A percentile compares a stretch with the other conserved stretches of the same genome.
These are phyloP conservation scores for Anethum foeniculum DNA, from an alignment of 140 eudicot species.

Conservation along the genomic window DNA sequence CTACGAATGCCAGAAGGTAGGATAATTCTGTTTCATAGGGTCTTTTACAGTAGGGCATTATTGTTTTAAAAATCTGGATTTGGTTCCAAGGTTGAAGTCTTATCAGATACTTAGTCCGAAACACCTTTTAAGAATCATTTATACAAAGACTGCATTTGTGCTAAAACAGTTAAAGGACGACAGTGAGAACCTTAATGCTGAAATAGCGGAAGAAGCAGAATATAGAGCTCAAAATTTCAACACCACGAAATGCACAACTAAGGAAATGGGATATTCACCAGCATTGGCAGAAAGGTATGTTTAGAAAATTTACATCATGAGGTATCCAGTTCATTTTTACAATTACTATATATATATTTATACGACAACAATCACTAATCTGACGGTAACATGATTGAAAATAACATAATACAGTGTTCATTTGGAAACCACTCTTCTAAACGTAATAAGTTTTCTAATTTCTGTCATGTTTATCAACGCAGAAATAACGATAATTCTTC, in stretches of 20 bases:
- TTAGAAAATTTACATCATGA: not conserved
- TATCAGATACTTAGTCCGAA: not conserved
- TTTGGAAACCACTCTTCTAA: not conserved
- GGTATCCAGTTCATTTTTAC: not conserved
- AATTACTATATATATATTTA: not conserved
- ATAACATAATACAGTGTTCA: not conserved
- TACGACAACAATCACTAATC: not conserved
- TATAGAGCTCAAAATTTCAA: not conserved
- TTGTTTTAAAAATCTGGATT: not conserved
- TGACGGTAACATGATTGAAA: not conserved
- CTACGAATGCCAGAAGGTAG: conserved; percentile 17
- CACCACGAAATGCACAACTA: not conserved
- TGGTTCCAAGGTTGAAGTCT: not conserved
- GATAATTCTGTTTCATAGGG: not conserved
- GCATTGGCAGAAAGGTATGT: not conserved
- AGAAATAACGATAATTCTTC: conserved; percentile 19
- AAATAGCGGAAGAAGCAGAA: not conserved
- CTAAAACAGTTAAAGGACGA: not conserved
- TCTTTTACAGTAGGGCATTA: not conserved
- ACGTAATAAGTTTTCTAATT: not conserved
- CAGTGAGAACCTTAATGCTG: not conserved
- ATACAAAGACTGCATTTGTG: not conserved
- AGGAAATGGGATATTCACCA: not conserved
- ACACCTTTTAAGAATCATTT: not conserved
- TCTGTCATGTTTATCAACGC: conserved; percentile 8